Conservation (phyloP, 352 stramenopile genomes). For the Globisporangium emineosum region DNA sequence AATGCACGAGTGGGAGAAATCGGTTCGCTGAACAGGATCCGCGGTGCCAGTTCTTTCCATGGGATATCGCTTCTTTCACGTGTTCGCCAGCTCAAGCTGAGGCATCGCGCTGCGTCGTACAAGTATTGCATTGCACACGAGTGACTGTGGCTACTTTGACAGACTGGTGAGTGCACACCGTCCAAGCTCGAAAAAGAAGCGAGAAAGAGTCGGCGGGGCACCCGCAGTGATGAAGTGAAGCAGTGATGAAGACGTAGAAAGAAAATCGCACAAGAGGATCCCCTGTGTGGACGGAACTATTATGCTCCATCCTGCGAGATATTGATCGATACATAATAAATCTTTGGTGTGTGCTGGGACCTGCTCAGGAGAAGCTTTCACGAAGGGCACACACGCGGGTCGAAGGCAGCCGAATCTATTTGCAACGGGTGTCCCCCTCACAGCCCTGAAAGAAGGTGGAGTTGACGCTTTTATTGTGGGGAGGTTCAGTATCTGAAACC, state of each 20-base stretch:
- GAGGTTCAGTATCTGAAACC: neutral
- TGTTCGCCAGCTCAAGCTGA: neutral
- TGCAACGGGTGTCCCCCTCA: neutral
- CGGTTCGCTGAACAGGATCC: neutral
- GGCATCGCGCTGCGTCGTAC: no score
- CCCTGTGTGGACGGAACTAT: neutral
- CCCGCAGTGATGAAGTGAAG: no score
- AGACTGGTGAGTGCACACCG: neutral
- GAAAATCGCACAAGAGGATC: neutral
- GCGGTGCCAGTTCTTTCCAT: neutral
- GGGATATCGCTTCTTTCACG: neutral
- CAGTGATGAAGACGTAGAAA: neutral
- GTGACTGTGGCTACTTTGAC: neutral
- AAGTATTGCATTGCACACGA: neutral
- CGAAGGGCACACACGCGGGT: neutral
- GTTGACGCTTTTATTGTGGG: neutral
- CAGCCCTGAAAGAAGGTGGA: neutral
- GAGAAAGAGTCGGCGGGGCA: neutral
- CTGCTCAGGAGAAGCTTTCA: neutral
- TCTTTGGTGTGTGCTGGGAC: no score
- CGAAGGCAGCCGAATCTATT: neutral
- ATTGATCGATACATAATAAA: no score
- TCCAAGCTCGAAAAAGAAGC: neutral
- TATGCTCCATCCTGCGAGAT: no score
- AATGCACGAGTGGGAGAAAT: neutral